Percentiles rank a stretch among this genome's conserved stretches.
Conservation (phyloP, 2,329 filamentous ascomycete species). For the Trichoderma koningii region DNA sequence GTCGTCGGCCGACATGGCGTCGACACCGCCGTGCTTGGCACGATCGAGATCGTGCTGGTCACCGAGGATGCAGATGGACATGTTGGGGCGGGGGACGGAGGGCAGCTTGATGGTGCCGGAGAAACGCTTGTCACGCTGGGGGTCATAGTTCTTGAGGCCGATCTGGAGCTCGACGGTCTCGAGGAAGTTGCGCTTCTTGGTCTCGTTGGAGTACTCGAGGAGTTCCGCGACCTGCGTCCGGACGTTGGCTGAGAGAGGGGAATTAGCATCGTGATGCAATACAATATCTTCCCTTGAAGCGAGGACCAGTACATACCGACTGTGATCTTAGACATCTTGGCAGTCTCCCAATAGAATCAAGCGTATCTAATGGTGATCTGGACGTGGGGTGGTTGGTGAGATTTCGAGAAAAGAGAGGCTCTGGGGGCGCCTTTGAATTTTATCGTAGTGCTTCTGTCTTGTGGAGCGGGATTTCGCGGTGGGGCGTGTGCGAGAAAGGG, state of each 20-base stretch:
- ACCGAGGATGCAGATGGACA: constrained; percentile 76
- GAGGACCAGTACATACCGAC: constrained; percentile 52
- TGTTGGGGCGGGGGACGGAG: constrained; percentile 84
- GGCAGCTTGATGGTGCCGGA: constrained; percentile 97
- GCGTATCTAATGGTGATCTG: constrained; percentile 70
- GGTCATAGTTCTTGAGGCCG: constrained; percentile 98
- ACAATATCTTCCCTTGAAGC: neutral
- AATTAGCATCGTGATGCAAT: constrained; percentile 37
- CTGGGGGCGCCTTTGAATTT: constrained; percentile 30
- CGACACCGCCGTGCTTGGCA: constrained; percentile 98
- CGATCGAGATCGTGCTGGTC: constrained; percentile 97
- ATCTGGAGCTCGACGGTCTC: constrained; percentile 91
- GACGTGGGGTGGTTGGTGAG: constrained; percentile 37
- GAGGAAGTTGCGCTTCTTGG: constrained; percentile 98
- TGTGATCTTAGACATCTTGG: constrained; percentile 86
- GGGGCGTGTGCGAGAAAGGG: constrained; percentile 37
- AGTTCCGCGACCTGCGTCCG: constrained; percentile 91
- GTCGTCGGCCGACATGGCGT: constrained; percentile 98
- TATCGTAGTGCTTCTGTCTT: constrained; percentile 30
- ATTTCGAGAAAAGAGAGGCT: constrained; percentile 21
- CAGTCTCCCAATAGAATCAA: constrained; percentile 81
- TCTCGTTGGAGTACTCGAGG: constrained; percentile 89
- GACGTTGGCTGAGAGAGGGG: constrained; percentile 69
- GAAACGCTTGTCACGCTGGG: constrained; percentile 99
- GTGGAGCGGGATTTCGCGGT: constrained; percentile 33